Evolutionary conservation across 306 rosid species (phyloP), one percentile per base, ranked within the genome.

Genomic region (Rosa multiflora): DNA sequence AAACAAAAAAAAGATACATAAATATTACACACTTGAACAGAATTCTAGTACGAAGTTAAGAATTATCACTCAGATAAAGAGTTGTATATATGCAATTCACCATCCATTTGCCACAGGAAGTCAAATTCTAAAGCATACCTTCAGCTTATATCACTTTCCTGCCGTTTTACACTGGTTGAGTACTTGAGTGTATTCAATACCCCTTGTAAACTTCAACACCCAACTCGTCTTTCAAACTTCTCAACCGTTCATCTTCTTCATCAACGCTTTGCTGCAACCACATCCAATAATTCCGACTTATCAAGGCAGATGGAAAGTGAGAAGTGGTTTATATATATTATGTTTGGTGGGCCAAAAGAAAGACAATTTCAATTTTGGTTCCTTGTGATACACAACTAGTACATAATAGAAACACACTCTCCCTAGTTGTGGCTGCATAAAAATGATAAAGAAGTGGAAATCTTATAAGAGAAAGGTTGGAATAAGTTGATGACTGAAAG

Each of bases 231-330:
- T 43, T 74, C 17, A 80, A 55, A 26, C 69, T 49, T 42, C 12
- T 67, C 37, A 74, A 32, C 29, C 74, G 74, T 56, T 67, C 67
- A 44, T 80, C 79, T 15, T 47, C 39, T 15, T 74, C 70, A 49
- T 74, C 14, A 20, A 74, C n/a, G 1, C 35, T 58, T 59, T 10
- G 14, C 66, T 23, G 66, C 26, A 59, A 59, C 66, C 35, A 23
- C 66, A 59, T 59, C 32, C 37, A n/a, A 59, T 21, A 59, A 59
- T 59, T 59, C 32, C 32, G 15, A 59, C 37, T 59, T 59, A 59
- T 8, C 14, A 59, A 10, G 0, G 39, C 7, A 10, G 37, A 23
- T 23, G 32, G 62, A 59, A 23, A 23, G 15, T 59, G 66, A 23
- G 0, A n/a, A 56, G 62, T 56, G 12, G 29, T 56, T 56, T n/a